phyloP scores from a whole-genome alignment of 257 asterid species.

The Solanum pimpinellifolium region DNA sequence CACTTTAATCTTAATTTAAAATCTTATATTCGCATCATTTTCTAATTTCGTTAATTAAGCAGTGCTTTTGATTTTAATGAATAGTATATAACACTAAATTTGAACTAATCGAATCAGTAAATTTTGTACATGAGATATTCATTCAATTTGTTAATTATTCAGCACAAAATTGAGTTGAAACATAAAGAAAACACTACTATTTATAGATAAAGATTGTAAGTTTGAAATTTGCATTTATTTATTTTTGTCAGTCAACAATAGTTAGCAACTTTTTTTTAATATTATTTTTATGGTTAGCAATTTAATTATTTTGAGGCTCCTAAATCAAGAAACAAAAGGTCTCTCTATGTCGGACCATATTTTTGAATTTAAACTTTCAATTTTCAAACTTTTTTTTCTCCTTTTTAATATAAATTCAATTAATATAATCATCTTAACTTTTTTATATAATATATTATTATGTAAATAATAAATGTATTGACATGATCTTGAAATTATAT shows the following conservation, averaged over 20 bases:
- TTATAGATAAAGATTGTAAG: not conserved
- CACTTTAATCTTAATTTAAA: too few species aligned
- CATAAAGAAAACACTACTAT: not conserved
- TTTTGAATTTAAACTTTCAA: not conserved
- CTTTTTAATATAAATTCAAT: not conserved
- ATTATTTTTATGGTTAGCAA: not conserved
- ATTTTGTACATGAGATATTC: not conserved
- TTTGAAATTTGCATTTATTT: not conserved
- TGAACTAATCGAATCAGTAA: not conserved
- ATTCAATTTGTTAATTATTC: not conserved
- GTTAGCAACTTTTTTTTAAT: not conserved
- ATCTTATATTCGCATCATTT: too few species aligned
- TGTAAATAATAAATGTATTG: not conserved
- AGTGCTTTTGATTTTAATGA: not conserved
- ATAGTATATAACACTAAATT: not conserved
- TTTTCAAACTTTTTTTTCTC: not conserved
- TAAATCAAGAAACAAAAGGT: not conserved
- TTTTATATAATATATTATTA: not conserved
- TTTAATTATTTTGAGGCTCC: not conserved
- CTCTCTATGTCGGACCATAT: not conserved
- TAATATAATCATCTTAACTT: not conserved
- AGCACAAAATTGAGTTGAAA: not conserved
- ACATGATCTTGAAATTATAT: too few species aligned
- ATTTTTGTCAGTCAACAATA: not conserved
- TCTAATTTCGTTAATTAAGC: too few species aligned